A percentile compares a stretch with the other conserved stretches of the same genome.
Conservation (phyloP, 2,329 filamentous ascomycete species). For the Sporothrix curviconia region DNA sequence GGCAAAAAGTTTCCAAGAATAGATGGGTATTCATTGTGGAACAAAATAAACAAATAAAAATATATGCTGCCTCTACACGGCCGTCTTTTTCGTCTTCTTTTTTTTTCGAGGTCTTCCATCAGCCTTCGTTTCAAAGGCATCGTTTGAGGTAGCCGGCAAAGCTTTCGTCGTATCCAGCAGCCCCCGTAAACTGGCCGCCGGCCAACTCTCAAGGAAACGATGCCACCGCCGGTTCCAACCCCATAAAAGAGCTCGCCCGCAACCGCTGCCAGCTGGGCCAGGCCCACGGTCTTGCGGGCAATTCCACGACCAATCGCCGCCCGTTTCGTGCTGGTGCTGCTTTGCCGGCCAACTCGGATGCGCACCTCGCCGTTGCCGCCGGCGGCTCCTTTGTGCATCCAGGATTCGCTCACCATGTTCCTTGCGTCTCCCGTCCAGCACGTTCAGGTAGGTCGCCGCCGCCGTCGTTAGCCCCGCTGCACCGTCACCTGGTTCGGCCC, state of each 20-base stretch:
- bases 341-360: slow-evolving; percentile 31
- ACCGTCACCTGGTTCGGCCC: slow-evolving; percentile 72
- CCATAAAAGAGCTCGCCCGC: slow-evolving; percentile 70
- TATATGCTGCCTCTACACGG: too few relatives aligned
- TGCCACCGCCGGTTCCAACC: slow-evolving; percentile 66
- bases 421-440: slow-evolving; percentile 72
- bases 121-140: slow-evolving; percentile 54
- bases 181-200: slow-evolving; percentile 43
- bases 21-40: too few relatives aligned
- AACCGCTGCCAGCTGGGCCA: slow-evolving; percentile 73
- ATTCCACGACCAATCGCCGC: slow-evolving; percentile 52
- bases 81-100: too few relatives aligned
- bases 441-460: slow-evolving; percentile 69
- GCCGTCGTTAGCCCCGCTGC: slow-evolving; percentile 53
- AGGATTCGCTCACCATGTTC: slow-evolving; percentile 65
- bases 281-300: slow-evolving; percentile 60
- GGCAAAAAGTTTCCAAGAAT: too few relatives aligned
- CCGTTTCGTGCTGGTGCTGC: slow-evolving; percentile 28
- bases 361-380: slow-evolving; percentile 53
- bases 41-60: too few relatives aligned
- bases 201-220: slow-evolving; percentile 50
- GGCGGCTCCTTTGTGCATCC: slow-evolving; percentile 61
- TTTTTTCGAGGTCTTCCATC: slow-evolving; percentile 23
- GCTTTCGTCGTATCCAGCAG: slow-evolving; percentile 52
- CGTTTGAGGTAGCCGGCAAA: slow-evolving; percentile 64